A percentile compares a stretch with the other conserved stretches of the same genome.
phyloP scores from a whole-genome alignment of 2,329 filamentous ascomycete genomes.

The Bisporella sp. region DNA sequence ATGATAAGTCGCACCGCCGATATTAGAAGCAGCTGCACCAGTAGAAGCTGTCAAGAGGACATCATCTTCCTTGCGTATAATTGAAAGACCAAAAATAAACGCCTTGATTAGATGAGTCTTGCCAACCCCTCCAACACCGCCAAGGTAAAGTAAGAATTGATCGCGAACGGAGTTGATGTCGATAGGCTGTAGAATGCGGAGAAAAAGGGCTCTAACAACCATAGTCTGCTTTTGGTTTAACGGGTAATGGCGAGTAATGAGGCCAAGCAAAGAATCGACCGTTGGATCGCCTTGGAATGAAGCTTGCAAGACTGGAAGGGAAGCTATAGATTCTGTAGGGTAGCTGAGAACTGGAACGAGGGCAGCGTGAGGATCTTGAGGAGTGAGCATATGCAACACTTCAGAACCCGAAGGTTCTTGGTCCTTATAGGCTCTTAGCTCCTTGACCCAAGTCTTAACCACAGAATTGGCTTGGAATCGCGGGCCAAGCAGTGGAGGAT shows the following conservation, averaged over 20 bases:
- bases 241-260: conserved; percentile 1
- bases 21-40: conserved; percentile 1
- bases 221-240: conserved; percentile 6
- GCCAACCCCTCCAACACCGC: conserved; percentile 5
- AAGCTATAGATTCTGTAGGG: not conserved
- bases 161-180: not conserved
- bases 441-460: not conserved
- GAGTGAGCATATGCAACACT: not conserved
- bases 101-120: conserved; percentile 7
- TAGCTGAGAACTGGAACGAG: not conserved
- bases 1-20: conserved; percentile 4
- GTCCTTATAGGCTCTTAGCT: not conserved
- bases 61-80: conserved; percentile 4
- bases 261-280: not conserved
- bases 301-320: not conserved
- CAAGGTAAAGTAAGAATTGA: conserved; percentile 7
- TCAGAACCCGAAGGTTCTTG: not conserved
- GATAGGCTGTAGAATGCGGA: conserved; percentile 3
- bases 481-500: not conserved
- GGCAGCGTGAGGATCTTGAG: not conserved
- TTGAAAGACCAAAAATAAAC: conserved; percentile 6
- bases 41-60: not conserved
- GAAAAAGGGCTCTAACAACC: conserved; percentile 2
- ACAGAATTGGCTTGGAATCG: not conserved
- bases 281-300: not conserved